Evolutionary conservation across 208 protist genomes (phyloP).

Genomic region (Trypanosoma vivax): DNA sequence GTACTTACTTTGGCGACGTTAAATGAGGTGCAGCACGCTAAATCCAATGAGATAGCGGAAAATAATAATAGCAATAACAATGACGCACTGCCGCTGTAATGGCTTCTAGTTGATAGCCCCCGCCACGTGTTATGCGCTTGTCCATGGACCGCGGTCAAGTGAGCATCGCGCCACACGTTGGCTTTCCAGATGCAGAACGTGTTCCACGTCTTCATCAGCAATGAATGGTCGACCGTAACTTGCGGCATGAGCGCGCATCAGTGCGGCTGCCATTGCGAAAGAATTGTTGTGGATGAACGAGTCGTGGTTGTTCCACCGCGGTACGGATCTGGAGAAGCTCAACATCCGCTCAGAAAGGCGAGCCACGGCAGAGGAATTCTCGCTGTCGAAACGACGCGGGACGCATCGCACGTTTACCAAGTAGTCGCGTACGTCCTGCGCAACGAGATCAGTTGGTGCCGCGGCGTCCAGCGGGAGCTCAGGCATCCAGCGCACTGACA

Average conservation of each 20-base stretch:
- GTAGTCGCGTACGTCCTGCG: slow-evolving; percentile 34
- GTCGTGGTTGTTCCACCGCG: slow-evolving; percentile 71
- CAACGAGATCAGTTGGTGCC: neutral
- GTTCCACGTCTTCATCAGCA: slow-evolving; percentile 33
- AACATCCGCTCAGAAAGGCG: slow-evolving; percentile 38
- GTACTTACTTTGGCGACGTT: too few species aligned
- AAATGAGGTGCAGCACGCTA: too few species aligned
- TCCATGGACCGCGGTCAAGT: too few species aligned
- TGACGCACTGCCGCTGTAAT: too few species aligned
- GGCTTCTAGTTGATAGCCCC: too few species aligned
- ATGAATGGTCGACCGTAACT: slow-evolving; percentile 42
- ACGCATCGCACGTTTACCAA: slow-evolving; percentile 29
- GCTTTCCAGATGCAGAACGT: slow-evolving; percentile 38
- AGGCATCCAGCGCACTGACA: slow-evolving; percentile 25
- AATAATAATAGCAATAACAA: neutral
- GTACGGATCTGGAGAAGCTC: slow-evolving; percentile 21
- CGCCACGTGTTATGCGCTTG: too few species aligned
- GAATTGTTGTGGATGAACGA: slow-evolving; percentile 82
- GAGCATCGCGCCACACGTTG: slow-evolving; percentile 30
- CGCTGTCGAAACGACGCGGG: slow-evolving; percentile 3
- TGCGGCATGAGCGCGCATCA: slow-evolving; percentile 58
- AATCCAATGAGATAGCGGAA: too few species aligned
- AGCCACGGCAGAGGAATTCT: slow-evolving; percentile 8
- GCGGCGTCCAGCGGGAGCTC: slow-evolving; percentile 18
- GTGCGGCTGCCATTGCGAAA: slow-evolving; percentile 54